Percentiles rank a stretch among this genome's conserved stretches.
Conservation (phyloP, 164 flowering plant genomes). For the Berberis thunbergii region DNA sequence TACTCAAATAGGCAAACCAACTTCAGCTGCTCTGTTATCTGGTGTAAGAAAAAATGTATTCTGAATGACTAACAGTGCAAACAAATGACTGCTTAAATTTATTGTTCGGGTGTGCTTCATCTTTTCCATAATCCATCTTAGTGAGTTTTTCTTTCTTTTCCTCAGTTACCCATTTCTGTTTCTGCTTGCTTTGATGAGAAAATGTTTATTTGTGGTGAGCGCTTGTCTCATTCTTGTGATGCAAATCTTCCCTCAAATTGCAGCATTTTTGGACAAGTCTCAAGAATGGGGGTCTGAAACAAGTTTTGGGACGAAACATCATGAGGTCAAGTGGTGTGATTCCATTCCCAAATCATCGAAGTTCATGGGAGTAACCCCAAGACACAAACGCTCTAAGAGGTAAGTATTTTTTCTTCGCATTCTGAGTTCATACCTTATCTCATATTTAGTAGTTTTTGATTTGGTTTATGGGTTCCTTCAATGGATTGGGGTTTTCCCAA, state of each 20-base stretch:
- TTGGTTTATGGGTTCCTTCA: too few species aligned
- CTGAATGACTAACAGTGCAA: too few species aligned
- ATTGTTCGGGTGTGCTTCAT: not conserved
- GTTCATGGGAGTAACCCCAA: slow-evolving; percentile 27
- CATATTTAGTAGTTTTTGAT: not conserved
- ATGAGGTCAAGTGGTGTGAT: slow-evolving; percentile 20
- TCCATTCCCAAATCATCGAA: slow-evolving; percentile 22
- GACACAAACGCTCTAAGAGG: slow-evolving; percentile 44
- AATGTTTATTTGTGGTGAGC: not conserved
- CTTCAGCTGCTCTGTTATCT: too few species aligned
- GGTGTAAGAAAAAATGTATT: too few species aligned
- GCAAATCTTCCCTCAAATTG: not conserved
- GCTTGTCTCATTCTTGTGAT: not conserved
- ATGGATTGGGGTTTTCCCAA: too few species aligned
- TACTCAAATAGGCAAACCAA: too few species aligned
- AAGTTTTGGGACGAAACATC: slow-evolving; percentile 17
- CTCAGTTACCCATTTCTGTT: slow-evolving; percentile 5
- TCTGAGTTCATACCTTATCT: not conserved
- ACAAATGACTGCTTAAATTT: too few species aligned
- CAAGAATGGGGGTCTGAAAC: slow-evolving; percentile 16
- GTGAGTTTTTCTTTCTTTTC: slow-evolving; percentile 14
- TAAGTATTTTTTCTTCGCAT: slow-evolving; percentile 6
- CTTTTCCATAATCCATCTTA: not conserved
- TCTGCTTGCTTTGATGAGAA: not conserved
- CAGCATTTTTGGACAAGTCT: not conserved